phyloP scores from a whole-genome alignment of 257 asterid genomes.

The Buddleja alternifolia region DNA sequence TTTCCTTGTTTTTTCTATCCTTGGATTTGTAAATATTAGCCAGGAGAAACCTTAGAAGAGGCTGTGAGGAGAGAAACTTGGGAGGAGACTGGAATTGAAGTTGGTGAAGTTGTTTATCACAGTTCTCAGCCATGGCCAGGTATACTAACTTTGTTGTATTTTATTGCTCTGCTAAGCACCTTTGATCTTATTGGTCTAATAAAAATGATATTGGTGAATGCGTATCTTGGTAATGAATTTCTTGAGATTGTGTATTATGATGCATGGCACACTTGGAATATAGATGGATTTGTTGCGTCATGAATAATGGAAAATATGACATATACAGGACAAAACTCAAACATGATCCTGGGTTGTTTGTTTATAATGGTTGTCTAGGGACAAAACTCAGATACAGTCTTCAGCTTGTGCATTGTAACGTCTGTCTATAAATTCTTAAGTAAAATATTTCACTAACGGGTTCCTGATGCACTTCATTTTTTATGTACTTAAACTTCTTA shows the following conservation, averaged over 20 bases:
- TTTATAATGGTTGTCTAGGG: neutral
- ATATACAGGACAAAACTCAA: neutral
- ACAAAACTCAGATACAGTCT: too few species aligned
- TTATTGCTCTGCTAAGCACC: neutral
- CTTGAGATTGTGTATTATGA: too few species aligned
- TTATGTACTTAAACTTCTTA: too few species aligned
- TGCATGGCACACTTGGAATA: neutral
- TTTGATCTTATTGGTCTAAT: slow-evolving; percentile 1
- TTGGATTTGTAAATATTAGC: slow-evolving; percentile 48
- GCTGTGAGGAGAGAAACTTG: slow-evolving; percentile 95
- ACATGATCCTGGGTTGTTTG: neutral
- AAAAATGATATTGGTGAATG: neutral
- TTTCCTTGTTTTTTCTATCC: neutral
- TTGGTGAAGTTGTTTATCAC: slow-evolving; percentile 90
- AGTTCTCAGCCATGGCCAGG: slow-evolving; percentile 99
- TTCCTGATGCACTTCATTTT: too few species aligned
- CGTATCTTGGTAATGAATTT: neutral
- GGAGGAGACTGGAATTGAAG: slow-evolving; percentile 97
- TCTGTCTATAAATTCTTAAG: too few species aligned
- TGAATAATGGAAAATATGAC: neutral
- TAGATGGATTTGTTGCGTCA: neutral
- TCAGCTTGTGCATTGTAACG: too few species aligned
- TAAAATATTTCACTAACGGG: too few species aligned
- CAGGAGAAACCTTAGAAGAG: slow-evolving; percentile 97
- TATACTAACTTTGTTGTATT: slow-evolving; percentile 28